phyloP scores from a whole-genome alignment of 2,329 filamentous ascomycete species.

The Neocatenulostroma microsporum region DNA sequence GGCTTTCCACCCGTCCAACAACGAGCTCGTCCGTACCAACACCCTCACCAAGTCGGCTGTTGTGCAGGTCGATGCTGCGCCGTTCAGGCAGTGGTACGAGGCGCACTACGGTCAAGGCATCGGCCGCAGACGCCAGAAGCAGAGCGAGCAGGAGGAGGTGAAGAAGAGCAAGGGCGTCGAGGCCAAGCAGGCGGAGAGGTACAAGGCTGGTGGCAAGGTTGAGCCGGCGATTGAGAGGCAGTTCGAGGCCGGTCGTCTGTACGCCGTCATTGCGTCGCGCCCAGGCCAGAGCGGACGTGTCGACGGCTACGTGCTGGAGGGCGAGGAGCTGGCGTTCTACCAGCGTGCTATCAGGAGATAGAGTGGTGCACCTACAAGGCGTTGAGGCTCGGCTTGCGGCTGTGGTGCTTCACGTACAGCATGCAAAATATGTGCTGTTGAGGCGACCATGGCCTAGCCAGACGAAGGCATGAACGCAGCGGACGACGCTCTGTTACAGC shows the following conservation, averaged over 20 bases:
- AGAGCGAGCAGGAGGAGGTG: conserved; percentile 56
- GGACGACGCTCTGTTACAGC: too few relatives aligned
- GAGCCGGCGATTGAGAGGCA: conserved; percentile 90
- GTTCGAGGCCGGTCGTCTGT: conserved; percentile 98
- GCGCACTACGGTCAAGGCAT: conserved; percentile 92
- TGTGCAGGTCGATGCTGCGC: conserved; percentile 96
- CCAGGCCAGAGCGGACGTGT: conserved; percentile 94
- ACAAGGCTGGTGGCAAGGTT: conserved; percentile 81
- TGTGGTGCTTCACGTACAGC: too few relatives aligned
- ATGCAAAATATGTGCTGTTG: too few relatives aligned
- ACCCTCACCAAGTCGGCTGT: conserved; percentile 98
- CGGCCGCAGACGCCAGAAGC: conserved; percentile 80
- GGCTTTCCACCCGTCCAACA: conserved; percentile 99
- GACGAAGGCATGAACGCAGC: too few relatives aligned
- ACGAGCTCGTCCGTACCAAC: conserved; percentile 99
- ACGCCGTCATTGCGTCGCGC: conserved; percentile 83
- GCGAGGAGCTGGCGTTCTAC: conserved; percentile 99
- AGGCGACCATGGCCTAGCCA: too few relatives aligned
- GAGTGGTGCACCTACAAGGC: conserved; percentile 27
- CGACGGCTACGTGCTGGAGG: conserved; percentile 98
- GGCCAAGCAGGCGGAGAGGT: conserved; percentile 92
- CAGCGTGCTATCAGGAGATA: conserved; percentile 99
- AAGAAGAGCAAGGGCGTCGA: conserved; percentile 96
- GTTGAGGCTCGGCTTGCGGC: too few relatives aligned
- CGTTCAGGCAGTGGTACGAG: conserved; percentile 99